Evolutionary conservation across 1,284 basidiomycete species (phyloP), one percentile per base, ranked within the genome.

Genomic region (Sporisorium reilianum): DNA sequence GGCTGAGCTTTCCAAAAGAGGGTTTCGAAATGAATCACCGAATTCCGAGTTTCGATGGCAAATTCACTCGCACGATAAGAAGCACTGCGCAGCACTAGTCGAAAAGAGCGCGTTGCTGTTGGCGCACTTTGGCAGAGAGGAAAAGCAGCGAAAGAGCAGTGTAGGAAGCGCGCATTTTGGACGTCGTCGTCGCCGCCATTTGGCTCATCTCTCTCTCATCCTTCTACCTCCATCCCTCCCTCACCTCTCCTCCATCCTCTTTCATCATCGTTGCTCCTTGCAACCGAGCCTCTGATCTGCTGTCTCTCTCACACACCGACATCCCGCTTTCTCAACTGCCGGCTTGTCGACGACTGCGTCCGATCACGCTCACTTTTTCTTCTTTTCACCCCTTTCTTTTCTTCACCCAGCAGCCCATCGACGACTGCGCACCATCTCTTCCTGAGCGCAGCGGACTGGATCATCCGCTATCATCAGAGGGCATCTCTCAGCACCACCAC

Each of bases 321-420:
- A 26, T 10, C n/a, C 34, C 26, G 9, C 25, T 7, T 18, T 22
- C 10, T 12, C 11, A 1, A 20, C 11, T 45, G 34, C 54, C 45
- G 55, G 67, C 61, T 61, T 36, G 22, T 64, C 62, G 67, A 64
- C 62, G 67, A 64, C 58, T 64, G 67, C 62, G 41, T 54, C 32
- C 52, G 67, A 70, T 64, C 67, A 70, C 67, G 67, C 67, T 70
- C 67, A 40, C 50, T 56, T 66, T 28, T 55, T n/a, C n/a, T n/a
- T n/a, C n/a, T n/a, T 51, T 34, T 12, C 42, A 18, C 36, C 20
- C 23, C 36, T 18, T 50, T 23, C 36, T 49, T n/a, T 25, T 42
- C 34, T 52, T 45, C 41, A 44, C 36, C 34, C 22, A 51, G 25
- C 42, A 38, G 50, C 23, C 22, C 14, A 34, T 40, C 50, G 30